Conservation (phyloP, 768 basidiomycete genomes). For the Mycena vitilis region DNA sequence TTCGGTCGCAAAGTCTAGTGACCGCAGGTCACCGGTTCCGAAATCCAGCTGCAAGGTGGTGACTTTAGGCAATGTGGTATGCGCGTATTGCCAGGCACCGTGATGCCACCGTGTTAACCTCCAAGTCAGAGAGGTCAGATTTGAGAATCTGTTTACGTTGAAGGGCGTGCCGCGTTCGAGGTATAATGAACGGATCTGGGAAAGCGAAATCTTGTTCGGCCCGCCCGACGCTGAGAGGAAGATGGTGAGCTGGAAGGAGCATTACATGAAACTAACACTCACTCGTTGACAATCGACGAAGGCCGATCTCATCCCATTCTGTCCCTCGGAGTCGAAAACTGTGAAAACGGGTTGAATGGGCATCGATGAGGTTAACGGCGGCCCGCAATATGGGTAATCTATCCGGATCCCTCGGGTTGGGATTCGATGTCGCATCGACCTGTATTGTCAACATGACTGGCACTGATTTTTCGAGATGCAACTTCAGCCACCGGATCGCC, state of each 20-base stretch:
- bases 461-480: background rate
- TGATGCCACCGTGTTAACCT: background rate
- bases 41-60: background rate
- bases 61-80: background rate
- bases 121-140: constrained; percentile 3
- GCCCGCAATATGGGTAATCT: background rate
- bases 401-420: background rate
- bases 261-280: no score
- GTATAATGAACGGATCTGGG: constrained; percentile 1
- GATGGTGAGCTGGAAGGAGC: no score
- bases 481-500: background rate
- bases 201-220: background rate
- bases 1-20: no score
- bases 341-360: background rate
- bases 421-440: background rate
- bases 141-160: background rate
- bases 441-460: background rate
- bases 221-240: background rate
- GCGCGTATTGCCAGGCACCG: background rate
- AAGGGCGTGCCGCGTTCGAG: background rate
- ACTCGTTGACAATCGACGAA: no score
- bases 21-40: background rate
- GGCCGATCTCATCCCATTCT: background rate
- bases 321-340: background rate
- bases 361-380: background rate